Base-by-base conservation (phyloP, 2,329 filamentous ascomycete genomes). In the Aspergillus transmontanensis region DNA sequence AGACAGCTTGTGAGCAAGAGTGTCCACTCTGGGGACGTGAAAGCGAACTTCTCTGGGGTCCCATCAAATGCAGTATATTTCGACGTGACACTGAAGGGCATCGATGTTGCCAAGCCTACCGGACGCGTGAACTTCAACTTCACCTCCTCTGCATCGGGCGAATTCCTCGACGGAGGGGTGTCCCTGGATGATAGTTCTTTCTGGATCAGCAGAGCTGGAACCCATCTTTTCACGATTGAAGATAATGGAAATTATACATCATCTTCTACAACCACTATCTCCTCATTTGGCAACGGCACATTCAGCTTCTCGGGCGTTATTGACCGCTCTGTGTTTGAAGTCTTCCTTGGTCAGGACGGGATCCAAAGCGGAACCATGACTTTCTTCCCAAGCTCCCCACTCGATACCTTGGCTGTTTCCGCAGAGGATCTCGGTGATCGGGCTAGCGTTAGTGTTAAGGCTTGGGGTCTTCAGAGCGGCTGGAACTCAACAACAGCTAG, bases 221-320 rank as follows among this genome's bases (percentile, higher is more conserved):
- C 83, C 7, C 71, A 75, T 21, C 84, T 83, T 2, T 86, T 84
- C 68, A 80, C 63, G 6, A 19, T 14, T 4, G 16, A 45, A n/a
- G 48, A 83, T 19, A 84, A 85, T 64, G 77, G 81, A 1, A 85
- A 84, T 74, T 87, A 86, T 71, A 86, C 83, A 0, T 82, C 87
- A 64, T 84, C 84, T 66, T 85, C 87, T 70, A 74, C 75, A 65
- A 72, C 68, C n/a, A 67, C 64, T 10, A 62, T 74, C 50, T 54
- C 74, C 7, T 53, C 68, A n/a, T 54, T 62, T 6, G 61, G 64
- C n/a, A 60, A 63, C 9, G 78, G 76, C 16, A 69, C 69, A 0
- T 82, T 79, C 73, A 67, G 69, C 62, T 72, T 87, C 39, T 80
- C 81, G 57, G 82, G 81, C 0, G 77, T 87, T 3, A 76, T 87